phyloP scores from a whole-genome alignment of 345 rosid species.

The Eucalyptus sp. region DNA sequence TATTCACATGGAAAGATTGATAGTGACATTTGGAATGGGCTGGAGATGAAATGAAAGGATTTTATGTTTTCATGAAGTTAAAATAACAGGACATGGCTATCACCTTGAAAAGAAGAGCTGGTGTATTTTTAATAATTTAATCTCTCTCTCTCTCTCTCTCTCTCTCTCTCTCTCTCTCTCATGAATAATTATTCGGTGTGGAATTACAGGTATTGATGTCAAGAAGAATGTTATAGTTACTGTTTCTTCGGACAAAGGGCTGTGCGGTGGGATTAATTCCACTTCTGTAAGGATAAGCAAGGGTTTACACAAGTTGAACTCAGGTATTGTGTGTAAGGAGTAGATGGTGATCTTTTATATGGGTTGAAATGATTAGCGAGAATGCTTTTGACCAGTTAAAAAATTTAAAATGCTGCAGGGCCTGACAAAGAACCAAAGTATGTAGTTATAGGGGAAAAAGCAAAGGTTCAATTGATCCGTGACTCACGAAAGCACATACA shows the following conservation, averaged over 20 bases:
- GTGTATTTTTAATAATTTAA: not conserved
- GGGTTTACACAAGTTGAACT: constrained; percentile 46
- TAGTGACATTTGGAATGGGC: not conserved
- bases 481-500: constrained; percentile 73
- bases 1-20: not conserved
- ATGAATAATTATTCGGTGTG: not conserved
- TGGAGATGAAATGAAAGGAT: not conserved
- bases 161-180: not conserved
- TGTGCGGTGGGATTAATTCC: constrained; percentile 98
- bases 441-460: constrained; percentile 90
- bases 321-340: constrained; percentile 38
- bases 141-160: not conserved
- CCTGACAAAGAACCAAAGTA: constrained; percentile 79
- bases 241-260: constrained; percentile 94
- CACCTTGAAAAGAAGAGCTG: not conserved
- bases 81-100: not conserved
- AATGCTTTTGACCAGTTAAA: not conserved
- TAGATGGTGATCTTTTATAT: not conserved
- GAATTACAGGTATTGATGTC: constrained; percentile 60
- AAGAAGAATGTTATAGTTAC: constrained; percentile 94
- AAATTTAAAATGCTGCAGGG: constrained; percentile 24
- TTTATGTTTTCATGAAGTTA: not conserved
- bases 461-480: constrained; percentile 69
- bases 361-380: not conserved
- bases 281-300: constrained; percentile 80